These are phyloP conservation scores for Alternaria postmessia DNA, from an alignment of 2,329 filamentous ascomycete species.

Conservation along the genomic window DNA sequence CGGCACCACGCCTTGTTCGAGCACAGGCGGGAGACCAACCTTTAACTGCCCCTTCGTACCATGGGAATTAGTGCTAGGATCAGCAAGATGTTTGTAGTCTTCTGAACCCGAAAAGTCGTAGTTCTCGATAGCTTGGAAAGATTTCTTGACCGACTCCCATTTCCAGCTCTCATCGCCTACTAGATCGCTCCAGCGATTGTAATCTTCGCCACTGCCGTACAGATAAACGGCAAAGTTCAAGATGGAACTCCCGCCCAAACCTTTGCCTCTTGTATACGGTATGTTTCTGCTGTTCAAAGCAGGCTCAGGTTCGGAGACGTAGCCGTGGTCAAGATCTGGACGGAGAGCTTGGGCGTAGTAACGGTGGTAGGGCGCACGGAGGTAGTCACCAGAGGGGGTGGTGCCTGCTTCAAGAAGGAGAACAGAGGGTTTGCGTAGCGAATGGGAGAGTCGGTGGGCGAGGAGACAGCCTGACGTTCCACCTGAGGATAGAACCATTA, in stretches of 20 bases:
- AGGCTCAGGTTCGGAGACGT: slow-evolving; percentile 48
- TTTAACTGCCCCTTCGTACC: slow-evolving; percentile 49
- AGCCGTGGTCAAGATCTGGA: slow-evolving; percentile 60
- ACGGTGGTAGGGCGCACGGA: slow-evolving; percentile 61
- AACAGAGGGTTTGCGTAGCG: slow-evolving; percentile 59
- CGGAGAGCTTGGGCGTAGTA: slow-evolving; percentile 57
- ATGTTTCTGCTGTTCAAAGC: slow-evolving; percentile 53
- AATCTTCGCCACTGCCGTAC: slow-evolving; percentile 66
- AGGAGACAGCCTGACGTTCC: slow-evolving; percentile 68
- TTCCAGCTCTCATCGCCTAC: slow-evolving; percentile 64
- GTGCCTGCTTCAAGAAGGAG: slow-evolving; percentile 69
- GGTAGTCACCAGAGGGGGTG: slow-evolving; percentile 56
- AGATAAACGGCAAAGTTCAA: slow-evolving; percentile 55
- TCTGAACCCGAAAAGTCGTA: slow-evolving; percentile 54
- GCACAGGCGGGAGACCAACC: slow-evolving; percentile 57
- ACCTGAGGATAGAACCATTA: slow-evolving; percentile 46
- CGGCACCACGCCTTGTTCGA: slow-evolving; percentile 65
- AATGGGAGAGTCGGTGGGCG: slow-evolving; percentile 61
- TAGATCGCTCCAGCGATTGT: slow-evolving; percentile 66
- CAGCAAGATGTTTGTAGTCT: slow-evolving; percentile 57
- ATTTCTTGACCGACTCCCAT: slow-evolving; percentile 62
- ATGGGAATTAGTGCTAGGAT: slow-evolving; percentile 57
- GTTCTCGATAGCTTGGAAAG: slow-evolving; percentile 63
- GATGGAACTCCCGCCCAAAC: slow-evolving; percentile 59
- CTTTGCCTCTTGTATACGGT: slow-evolving; percentile 57